phyloP scores from a whole-genome alignment of 192 early-diverging fungal genomes.

The Linnemannia hyalina region DNA sequence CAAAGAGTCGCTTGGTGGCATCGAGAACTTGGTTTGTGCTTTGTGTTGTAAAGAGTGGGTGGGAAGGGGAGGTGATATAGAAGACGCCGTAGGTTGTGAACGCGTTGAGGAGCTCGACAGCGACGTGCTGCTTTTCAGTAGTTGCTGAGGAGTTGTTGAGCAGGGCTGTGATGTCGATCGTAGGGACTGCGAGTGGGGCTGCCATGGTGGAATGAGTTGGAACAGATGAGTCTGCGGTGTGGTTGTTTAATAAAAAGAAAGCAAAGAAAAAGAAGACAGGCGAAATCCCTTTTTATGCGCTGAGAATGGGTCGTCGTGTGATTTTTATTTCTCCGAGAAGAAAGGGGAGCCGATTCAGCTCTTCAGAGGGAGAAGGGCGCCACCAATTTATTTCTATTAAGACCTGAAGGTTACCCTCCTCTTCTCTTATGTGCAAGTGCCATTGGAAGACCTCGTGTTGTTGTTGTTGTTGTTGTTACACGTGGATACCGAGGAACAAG shows the following conservation, averaged over 20 bases:
- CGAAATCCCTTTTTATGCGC: not conserved
- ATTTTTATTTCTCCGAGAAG: not conserved
- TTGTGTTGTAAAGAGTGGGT: slow-evolving; percentile 34
- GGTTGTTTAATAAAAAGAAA: not conserved
- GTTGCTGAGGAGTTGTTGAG: not conserved
- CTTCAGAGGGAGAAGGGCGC: not conserved
- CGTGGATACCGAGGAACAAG: not conserved
- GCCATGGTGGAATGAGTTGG: not conserved
- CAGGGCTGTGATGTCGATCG: slow-evolving; percentile 48
- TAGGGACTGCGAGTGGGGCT: slow-evolving; percentile 26
- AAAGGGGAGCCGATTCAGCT: not conserved
- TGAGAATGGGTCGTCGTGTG: not conserved
- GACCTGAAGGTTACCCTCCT: not conserved
- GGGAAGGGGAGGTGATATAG: slow-evolving; percentile 54
- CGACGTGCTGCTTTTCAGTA: slow-evolving; percentile 21
- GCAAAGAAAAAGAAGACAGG: not conserved
- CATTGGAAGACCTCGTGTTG: not conserved
- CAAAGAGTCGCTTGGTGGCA: slow-evolving; percentile 49
- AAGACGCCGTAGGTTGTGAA: slow-evolving; percentile 53
- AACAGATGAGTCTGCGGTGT: not conserved
- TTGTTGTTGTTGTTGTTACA: not conserved
- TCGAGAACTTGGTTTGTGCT: slow-evolving; percentile 29
- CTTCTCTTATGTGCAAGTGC: not conserved
- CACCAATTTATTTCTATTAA: not conserved
- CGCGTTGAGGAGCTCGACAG: slow-evolving; percentile 31